Evolutionary conservation across 495 filamentous ascomycete species (phyloP), one percentile per base, ranked within the genome.

Genomic region (Penicillium crystallinum): DNA sequence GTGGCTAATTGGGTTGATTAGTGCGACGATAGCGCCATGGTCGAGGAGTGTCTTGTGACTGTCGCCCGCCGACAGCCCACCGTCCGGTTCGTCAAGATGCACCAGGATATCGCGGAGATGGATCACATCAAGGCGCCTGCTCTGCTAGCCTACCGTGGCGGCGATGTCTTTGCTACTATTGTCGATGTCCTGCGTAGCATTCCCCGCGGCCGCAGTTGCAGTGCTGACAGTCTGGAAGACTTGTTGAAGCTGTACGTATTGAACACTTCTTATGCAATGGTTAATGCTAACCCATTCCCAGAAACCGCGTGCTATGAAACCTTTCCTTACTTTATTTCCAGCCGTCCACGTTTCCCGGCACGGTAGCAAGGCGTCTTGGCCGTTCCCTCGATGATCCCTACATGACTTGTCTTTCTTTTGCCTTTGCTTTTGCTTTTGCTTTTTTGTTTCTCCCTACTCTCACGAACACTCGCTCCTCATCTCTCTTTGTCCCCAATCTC

Each of bases 51-150:
- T 30, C 67, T 98, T 35, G 75, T 75, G 27, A 81, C 81, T 3
- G 77, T 98, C 27, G 89, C 92, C 38, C 71, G 77, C 47, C 74
- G 77, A 50, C 75, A 97, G 57, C 71, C 78, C 22, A 75, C 83
- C 25, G 83, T 86, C 34, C 88, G 88, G 56, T 97, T 98, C 62
- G 79, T 97, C 68, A 93, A 91, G 67, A 80, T 97, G 27, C 88
- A 95, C 70, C 88, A 89, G 64, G 83, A 87, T 48, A 95, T 96
- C 53, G 92, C 95, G 25, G 95, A 97, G 67, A 97, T 97, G 79
- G 89, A 95, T 63, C 81, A 87, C 53, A 89, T 90, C 49, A 83
- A 87, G 49, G 88, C 93, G 0, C 93, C 93, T 1, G 92, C 93
- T 7, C 73, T 98, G 19, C 74, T 98, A 35, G 92, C 87, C 1